phyloP scores from a whole-genome alignment of 805 yeast species.

The Huiozyma sinensis region DNA sequence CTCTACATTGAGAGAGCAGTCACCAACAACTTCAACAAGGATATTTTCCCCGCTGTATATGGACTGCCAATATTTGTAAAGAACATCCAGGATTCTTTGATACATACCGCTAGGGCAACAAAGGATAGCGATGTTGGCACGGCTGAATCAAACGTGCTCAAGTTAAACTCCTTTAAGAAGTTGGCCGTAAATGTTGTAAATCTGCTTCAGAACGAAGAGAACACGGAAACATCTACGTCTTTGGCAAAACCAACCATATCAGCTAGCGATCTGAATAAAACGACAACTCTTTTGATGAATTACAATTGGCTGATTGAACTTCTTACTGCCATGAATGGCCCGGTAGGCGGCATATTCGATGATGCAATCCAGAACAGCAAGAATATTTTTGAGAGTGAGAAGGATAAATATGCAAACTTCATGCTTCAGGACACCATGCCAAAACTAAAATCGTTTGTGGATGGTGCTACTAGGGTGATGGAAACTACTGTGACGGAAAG shows the following conservation, averaged over 20 bases:
- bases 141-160: slow-evolving; percentile 2
- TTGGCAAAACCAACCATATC: slow-evolving; percentile 1
- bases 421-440: slow-evolving; percentile 50
- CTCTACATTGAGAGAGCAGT: slow-evolving; percentile 31
- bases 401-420: slow-evolving; percentile 36
- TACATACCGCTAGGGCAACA: slow-evolving; percentile 16
- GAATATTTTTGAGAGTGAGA: slow-evolving; percentile 22
- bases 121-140: neutral
- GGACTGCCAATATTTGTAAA: slow-evolving; percentile 39
- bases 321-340: slow-evolving; percentile 18
- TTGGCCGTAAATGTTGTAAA: slow-evolving; percentile 1
- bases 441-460: slow-evolving; percentile 53
- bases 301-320: slow-evolving; percentile 41
- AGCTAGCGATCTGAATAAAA: slow-evolving; percentile 26
- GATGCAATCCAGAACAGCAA: slow-evolving; percentile 15
- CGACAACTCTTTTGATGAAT: slow-evolving; percentile 42
- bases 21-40: slow-evolving; percentile 25
- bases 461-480: slow-evolving; percentile 46
- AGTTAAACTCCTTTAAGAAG: slow-evolving; percentile 1
- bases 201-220: neutral
- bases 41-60: slow-evolving; percentile 35
- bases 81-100: slow-evolving; percentile 24
- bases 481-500: slow-evolving; percentile 3
- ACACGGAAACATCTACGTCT: neutral
- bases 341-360: slow-evolving; percentile 13